Conservation (phyloP, 2,329 filamentous ascomycete genomes). For the Aureobasidium mangrovei region DNA sequence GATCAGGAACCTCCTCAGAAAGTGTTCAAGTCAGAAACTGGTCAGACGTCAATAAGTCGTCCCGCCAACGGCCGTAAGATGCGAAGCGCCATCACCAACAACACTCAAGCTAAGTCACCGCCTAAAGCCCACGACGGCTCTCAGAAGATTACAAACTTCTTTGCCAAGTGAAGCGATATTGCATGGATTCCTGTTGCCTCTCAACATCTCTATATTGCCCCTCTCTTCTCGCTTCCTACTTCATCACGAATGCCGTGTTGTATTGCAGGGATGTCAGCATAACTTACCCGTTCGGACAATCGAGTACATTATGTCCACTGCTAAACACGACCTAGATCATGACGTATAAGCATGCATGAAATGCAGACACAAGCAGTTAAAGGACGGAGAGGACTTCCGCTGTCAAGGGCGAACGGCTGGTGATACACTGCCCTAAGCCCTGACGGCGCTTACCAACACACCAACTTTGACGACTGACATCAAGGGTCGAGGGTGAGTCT, state of each 20-base stretch:
- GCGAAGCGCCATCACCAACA: conserved; percentile 50
- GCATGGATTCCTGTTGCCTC: too few relatives aligned
- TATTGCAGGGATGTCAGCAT: not conserved
- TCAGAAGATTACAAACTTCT: conserved; percentile 51
- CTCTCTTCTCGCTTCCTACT: not conserved
- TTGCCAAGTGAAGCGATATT: conserved; percentile 34
- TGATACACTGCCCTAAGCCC: too few relatives aligned
- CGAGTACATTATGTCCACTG: not conserved
- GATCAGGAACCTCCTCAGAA: conserved; percentile 31
- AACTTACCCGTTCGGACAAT: not conserved
- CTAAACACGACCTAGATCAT: not conserved
- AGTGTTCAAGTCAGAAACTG: conserved; percentile 19
- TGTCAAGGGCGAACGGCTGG: not conserved
- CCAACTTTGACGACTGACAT: not conserved
- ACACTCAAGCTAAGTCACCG: conserved; percentile 37
- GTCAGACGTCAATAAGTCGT: conserved; percentile 6
- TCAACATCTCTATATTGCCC: too few relatives aligned
- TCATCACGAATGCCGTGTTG: not conserved
- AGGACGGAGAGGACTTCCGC: not conserved
- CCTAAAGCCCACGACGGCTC: conserved; percentile 40
- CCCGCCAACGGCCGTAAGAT: conserved; percentile 33
- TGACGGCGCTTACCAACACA: too few relatives aligned
- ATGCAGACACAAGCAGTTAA: not conserved
- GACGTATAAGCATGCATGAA: not conserved
- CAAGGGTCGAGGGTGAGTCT: not conserved